Evolutionary conservation across 495 filamentous ascomycete genomes (phyloP).

Genomic region (Monascus purpureus): DNA sequence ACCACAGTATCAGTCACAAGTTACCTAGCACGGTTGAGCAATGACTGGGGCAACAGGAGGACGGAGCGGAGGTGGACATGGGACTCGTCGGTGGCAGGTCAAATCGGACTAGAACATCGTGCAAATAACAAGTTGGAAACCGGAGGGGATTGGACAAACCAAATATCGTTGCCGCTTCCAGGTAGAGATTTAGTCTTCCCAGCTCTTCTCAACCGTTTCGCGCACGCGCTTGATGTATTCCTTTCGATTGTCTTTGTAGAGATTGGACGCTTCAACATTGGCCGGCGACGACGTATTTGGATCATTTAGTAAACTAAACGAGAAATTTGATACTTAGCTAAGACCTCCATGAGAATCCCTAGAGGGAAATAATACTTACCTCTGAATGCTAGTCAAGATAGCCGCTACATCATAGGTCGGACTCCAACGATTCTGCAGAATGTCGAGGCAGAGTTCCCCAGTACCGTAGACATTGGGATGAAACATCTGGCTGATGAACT

Average conservation of each 20-base stretch:
- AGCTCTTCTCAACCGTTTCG: slow-evolving; percentile 98
- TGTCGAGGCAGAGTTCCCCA: slow-evolving; percentile 92
- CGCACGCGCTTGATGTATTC: slow-evolving; percentile 92
- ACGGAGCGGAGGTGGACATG: too few species aligned
- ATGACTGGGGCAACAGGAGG: too few species aligned
- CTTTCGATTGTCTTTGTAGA: slow-evolving; percentile 95
- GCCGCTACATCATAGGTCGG: slow-evolving; percentile 97
- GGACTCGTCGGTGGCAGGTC: too few species aligned
- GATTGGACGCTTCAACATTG: slow-evolving; percentile 94
- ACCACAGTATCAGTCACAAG: too few species aligned
- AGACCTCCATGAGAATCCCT: too few species aligned
- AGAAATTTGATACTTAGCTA: too few species aligned
- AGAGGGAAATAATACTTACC: too few species aligned
- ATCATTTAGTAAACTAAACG: slow-evolving; percentile 82
- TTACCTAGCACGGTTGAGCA: too few species aligned
- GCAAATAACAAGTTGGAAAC: too few species aligned
- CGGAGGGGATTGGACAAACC: too few species aligned
- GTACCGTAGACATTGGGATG: slow-evolving; percentile 97
- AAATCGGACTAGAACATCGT: too few species aligned
- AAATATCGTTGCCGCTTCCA: too few species aligned
- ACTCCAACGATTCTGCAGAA: slow-evolving; percentile 96
- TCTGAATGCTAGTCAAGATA: slow-evolving; percentile 94
- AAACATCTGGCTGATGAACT: slow-evolving; percentile 98
- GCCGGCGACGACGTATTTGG: slow-evolving; percentile 95
- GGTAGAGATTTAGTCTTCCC: slow-evolving; percentile 56